Evolutionary conservation across 371 early-diverging fungal species (phyloP).

Genomic region (Synchytrium microbalum): DNA sequence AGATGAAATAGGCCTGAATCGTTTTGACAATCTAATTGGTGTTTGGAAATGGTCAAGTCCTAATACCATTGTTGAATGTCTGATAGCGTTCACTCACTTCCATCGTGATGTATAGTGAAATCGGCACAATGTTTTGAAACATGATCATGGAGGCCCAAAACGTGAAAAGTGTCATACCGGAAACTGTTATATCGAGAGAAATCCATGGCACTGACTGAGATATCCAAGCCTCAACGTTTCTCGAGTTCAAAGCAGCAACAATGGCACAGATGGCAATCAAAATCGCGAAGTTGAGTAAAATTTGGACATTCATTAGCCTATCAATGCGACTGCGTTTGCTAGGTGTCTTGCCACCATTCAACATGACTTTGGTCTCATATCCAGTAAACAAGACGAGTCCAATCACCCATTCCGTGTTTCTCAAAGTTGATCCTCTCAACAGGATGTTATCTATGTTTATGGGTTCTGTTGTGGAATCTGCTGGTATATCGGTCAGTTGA

Average conservation of each 20-base stretch:
- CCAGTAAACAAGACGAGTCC: constrained; percentile 86
- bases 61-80: constrained; percentile 60
- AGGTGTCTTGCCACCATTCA: constrained; percentile 78
- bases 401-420: constrained; percentile 83
- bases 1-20: constrained; percentile 64
- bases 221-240: neutral
- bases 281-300: constrained; percentile 20
- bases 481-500: constrained; percentile 42
- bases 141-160: constrained; percentile 51
- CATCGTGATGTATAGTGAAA: constrained; percentile 92
- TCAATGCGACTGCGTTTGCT: constrained; percentile 87
- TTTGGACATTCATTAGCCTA: constrained; percentile 77
- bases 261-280: neutral
- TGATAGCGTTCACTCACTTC: constrained; percentile 76
- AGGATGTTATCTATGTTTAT: constrained; percentile 75
- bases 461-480: constrained; percentile 32
- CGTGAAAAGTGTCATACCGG: neutral
- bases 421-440: constrained; percentile 80
- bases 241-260: neutral
- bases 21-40: neutral
- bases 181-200: neutral
- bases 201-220: neutral
- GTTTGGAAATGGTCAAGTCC: neutral
- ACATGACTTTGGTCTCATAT: constrained; percentile 83
- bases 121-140: constrained; percentile 80